A percentile compares a stretch with the other conserved stretches of the same genome.
phyloP scores from a whole-genome alignment of 345 rosid species.

The Draba incana region DNA sequence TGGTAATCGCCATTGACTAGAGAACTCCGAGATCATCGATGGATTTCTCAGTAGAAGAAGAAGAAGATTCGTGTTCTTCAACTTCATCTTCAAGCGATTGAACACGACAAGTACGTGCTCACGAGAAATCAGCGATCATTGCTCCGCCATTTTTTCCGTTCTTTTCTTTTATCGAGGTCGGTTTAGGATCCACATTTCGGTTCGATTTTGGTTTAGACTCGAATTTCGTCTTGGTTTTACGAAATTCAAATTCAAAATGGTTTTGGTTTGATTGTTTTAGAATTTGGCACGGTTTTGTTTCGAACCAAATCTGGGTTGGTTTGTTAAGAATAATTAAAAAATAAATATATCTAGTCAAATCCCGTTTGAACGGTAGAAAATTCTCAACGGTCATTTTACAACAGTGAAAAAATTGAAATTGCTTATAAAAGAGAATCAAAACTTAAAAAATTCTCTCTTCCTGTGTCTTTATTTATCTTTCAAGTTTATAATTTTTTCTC shows the following conservation, averaged over 20 bases:
- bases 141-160: slow-evolving; percentile 11
- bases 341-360: too few relatives aligned
- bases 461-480: too few relatives aligned
- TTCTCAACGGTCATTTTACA: too few relatives aligned
- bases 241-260: not conserved
- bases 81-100: slow-evolving; percentile 29
- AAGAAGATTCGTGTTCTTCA: not conserved
- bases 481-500: too few relatives aligned
- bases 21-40: not conserved
- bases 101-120: slow-evolving; percentile 39
- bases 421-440: too few relatives aligned
- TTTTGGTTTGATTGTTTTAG: not conserved
- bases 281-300: not conserved
- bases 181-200: slow-evolving; percentile 5
- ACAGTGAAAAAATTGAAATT: too few relatives aligned
- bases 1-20: slow-evolving; percentile 30
- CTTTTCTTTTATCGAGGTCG: slow-evolving; percentile 10
- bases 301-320: not conserved
- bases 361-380: too few relatives aligned
- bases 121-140: slow-evolving; percentile 30
- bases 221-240: not conserved
- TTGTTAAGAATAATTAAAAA: too few relatives aligned
- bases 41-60: slow-evolving; percentile 10
- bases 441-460: too few relatives aligned
- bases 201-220: slow-evolving; percentile 4